phyloP scores from a whole-genome alignment of 2,329 filamentous ascomycete species.

The Epichloe uncinata region DNA sequence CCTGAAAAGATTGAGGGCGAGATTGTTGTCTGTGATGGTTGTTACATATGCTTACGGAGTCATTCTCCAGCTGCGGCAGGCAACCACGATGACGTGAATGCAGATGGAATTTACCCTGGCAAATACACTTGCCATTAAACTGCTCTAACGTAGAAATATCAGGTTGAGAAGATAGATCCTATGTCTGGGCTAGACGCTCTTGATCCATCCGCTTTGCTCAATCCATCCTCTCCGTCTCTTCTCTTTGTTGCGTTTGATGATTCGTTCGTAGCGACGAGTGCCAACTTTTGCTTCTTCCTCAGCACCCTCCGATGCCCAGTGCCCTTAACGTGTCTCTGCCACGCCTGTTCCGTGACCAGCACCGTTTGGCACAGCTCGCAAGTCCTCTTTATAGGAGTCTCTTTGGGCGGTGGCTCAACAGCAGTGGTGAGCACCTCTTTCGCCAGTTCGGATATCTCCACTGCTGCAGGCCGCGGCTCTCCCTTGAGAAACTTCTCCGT shows the following conservation, averaged over 20 bases:
- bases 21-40: too few relatives aligned
- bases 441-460: conserved; percentile 33
- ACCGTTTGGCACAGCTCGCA: conserved; percentile 65
- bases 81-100: too few relatives aligned
- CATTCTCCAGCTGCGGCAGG: too few relatives aligned
- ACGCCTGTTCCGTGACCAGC: conserved; percentile 39
- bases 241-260: background rate
- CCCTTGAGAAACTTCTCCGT: conserved; percentile 49
- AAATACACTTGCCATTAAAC: too few relatives aligned
- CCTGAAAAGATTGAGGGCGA: too few relatives aligned
- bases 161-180: conserved; percentile 14
- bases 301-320: conserved; percentile 20
- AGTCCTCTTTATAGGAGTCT: conserved; percentile 41
- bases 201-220: conserved; percentile 2
- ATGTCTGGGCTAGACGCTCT: conserved; percentile 15
- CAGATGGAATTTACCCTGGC: too few relatives aligned
- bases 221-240: background rate
- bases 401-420: conserved; percentile 31
- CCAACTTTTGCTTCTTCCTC: conserved; percentile 23
- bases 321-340: conserved; percentile 26
- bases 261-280: conserved; percentile 21
- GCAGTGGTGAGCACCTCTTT: conserved; percentile 40
- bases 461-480: conserved; percentile 37
- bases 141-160: too few relatives aligned
- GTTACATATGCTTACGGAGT: too few relatives aligned